These are phyloP conservation scores for Cystobasidium sp. DNA, from an alignment of 1,284 basidiomycete genomes.

Conservation along the genomic window DNA sequence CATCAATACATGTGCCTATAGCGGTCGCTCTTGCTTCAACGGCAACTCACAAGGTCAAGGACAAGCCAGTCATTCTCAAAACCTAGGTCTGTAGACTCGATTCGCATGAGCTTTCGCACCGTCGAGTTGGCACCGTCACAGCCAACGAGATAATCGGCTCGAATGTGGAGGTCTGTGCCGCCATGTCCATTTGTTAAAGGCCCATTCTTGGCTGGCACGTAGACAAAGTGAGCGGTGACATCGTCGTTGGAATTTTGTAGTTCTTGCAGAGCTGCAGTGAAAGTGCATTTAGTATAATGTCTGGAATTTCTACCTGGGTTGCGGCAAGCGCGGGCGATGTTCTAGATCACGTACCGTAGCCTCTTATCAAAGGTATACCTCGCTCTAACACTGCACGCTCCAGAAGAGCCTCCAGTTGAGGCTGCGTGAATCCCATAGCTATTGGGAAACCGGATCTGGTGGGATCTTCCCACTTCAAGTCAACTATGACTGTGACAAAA, in stretches of 20 bases:
- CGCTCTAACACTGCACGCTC: conserved; percentile 7
- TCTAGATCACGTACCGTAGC: conserved; percentile 8
- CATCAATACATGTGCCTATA: not conserved
- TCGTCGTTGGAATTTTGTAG: not conserved
- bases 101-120: conserved; percentile 42
- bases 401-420: conserved; percentile 43
- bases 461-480: conserved; percentile 34
- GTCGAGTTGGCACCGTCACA: conserved; percentile 50
- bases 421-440: conserved; percentile 45
- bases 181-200: conserved; percentile 20
- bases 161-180: conserved; percentile 14
- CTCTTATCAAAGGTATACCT: conserved; percentile 28
- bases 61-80: conserved; percentile 51
- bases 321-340: not conserved
- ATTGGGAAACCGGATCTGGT: conserved; percentile 47
- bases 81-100: conserved; percentile 43
- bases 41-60: conserved; percentile 46
- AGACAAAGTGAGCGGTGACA: conserved; percentile 11
- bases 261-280: not conserved
- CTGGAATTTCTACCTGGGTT: not conserved
- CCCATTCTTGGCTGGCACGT: conserved; percentile 10
- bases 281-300: not conserved
- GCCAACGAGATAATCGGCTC: conserved; percentile 46
- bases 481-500: conserved; percentile 14
- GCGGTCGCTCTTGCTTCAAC: no score